These are phyloP conservation scores for Cystobasidium pallidum DNA, from an alignment of 1,284 basidiomycete genomes.

Conservation along the genomic window DNA sequence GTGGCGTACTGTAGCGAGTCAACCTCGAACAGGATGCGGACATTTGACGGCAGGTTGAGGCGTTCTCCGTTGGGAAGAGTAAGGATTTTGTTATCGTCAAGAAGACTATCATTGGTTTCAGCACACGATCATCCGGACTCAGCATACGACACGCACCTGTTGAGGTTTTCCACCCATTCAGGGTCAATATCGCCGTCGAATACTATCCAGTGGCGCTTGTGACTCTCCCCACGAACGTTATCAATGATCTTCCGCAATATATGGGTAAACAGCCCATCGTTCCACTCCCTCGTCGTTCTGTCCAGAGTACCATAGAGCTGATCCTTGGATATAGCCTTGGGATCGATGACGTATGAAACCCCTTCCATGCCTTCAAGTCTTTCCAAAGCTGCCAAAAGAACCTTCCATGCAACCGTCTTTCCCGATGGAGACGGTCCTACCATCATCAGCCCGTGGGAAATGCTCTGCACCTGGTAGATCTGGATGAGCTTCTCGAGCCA, in stretches of 20 bases:
- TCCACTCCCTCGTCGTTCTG: slow-evolving; percentile 98
- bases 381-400: slow-evolving; percentile 86
- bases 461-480: slow-evolving; percentile 98
- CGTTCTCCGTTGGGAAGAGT: slow-evolving; percentile 98
- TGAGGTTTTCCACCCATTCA: slow-evolving; percentile 99
- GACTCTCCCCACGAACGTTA: slow-evolving; percentile 95
- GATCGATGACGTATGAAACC: slow-evolving; percentile 94
- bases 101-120: slow-evolving; percentile 67
- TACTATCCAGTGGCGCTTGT: slow-evolving; percentile 98
- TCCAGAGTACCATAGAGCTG: slow-evolving; percentile 96
- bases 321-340: slow-evolving; percentile 99
- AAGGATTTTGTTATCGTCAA: slow-evolving; percentile 98
- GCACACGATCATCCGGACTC: background rate
- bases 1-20: slow-evolving; percentile 98
- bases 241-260: slow-evolving; percentile 97
- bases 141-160: slow-evolving; percentile 73
- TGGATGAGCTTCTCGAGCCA: slow-evolving; percentile 98
- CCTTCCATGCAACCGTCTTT: slow-evolving; percentile 97
- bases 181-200: slow-evolving; percentile 99
- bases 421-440: slow-evolving; percentile 96
- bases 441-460: slow-evolving; percentile 99
- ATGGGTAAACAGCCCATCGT: slow-evolving; percentile 97
- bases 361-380: slow-evolving; percentile 90
- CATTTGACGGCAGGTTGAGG: slow-evolving; percentile 92
- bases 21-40: slow-evolving; percentile 99